Base-by-base conservation (phyloP, 352 stramenopile species). In the Phytophthora melonis region DNA sequence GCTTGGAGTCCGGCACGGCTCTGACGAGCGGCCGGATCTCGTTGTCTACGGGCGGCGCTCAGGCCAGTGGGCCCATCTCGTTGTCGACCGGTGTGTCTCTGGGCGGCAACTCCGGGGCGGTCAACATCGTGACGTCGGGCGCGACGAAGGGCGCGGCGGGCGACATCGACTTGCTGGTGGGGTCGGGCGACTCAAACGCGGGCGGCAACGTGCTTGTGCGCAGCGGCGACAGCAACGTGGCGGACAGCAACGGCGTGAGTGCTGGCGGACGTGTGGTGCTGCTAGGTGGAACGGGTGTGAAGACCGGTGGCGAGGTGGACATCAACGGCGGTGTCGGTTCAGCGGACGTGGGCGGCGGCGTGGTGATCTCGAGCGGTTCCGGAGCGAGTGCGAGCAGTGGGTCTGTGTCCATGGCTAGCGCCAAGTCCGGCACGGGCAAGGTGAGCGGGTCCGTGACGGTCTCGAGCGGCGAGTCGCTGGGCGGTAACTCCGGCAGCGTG, bases 221-320 rank as follows among this genome's bases (percentile, higher is more conserved):
- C 59, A 36, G 59, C 43, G 59, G 59, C 32, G 59, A 66, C 59
- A 66, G 36, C 41, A 63, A 14, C 6, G 32, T 27, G 8, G 9
- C 30, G 8, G 43, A 49, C 25, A 27, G 16, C 30, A 27, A n/a
- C 13, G 14, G 10, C 41, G 30, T n/a, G n/a, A 41, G 57, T 16
- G 41, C 58, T 19, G 69, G 69, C 6, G 69, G 63, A 10, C 43
- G 61, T 32, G 49, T 72, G 19, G 41, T 43, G 18, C 25, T 72
- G n/a, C 5, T 63, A 10, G 57, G 57, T 16, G 57, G 57, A 5
- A 41, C 57, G 13, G 57, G 57, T 21, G 41, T 23, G 57, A 63
- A 52, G 36, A 52, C 25, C 21, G 57, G 57, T 16, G 57, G 57
- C 16, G 34, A 39, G 11, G 57, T 63, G 36, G 57, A 63, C 14